Evolutionary conservation across 257 asterid species (phyloP).

Genomic region (Solanum arcanum): DNA sequence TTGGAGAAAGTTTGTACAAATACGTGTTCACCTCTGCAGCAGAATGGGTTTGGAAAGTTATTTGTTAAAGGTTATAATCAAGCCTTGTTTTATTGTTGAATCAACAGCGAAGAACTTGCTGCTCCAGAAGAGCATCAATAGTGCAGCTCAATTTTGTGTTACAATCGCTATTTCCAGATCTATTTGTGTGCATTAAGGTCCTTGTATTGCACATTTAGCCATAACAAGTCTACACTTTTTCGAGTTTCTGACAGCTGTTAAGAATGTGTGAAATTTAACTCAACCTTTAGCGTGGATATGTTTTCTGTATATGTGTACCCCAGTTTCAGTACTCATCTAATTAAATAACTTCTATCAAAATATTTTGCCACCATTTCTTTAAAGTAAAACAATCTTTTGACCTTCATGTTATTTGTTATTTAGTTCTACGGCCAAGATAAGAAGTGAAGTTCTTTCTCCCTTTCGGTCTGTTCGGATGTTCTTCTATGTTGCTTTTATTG

Average conservation of each 20-base stretch:
- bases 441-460: slow-evolving; percentile 89
- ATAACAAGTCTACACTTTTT: background rate
- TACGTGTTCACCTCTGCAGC: background rate
- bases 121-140: background rate
- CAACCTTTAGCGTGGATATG: background rate
- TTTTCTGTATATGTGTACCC: background rate
- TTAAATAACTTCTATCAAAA: background rate
- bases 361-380: slow-evolving; percentile 1
- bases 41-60: background rate
- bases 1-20: background rate
- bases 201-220: background rate
- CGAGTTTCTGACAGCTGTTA: background rate
- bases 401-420: slow-evolving; percentile 17
- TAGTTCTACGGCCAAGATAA: slow-evolving; percentile 82
- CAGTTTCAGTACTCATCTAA: background rate
- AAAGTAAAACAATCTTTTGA: slow-evolving; percentile 11
- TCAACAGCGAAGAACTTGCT: background rate
- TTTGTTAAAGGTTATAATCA: background rate
- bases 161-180: background rate
- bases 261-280: background rate
- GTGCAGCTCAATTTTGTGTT: background rate
- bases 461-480: slow-evolving; percentile 90
- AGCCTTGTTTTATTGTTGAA: background rate
- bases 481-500: slow-evolving; percentile 76
- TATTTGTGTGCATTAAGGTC: background rate